Percentiles rank a stretch among this genome's conserved stretches.
phyloP scores from a whole-genome alignment of 2,329 filamentous ascomycete species.

The Penicillium sp. region DNA sequence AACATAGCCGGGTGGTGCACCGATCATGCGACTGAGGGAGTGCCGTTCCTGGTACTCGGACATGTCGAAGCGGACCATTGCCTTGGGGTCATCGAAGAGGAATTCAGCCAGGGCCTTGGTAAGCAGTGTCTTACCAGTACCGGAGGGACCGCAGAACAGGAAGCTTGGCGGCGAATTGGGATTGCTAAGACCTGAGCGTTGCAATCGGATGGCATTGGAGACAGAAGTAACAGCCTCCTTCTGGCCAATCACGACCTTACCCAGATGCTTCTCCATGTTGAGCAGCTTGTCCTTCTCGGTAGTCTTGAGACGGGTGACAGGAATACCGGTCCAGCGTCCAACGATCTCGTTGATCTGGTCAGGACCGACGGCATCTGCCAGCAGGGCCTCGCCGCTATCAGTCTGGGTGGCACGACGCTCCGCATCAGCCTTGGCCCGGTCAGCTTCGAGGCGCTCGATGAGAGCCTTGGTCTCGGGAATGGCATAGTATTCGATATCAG shows the following conservation, averaged over 20 bases:
- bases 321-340: slow-evolving; percentile 95
- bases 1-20: slow-evolving; percentile 93
- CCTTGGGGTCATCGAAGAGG: slow-evolving; percentile 92
- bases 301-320: slow-evolving; percentile 88
- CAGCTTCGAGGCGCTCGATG: slow-evolving; percentile 77
- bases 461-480: slow-evolving; percentile 84
- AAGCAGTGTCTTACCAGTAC: slow-evolving; percentile 95
- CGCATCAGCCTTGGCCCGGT: slow-evolving; percentile 76
- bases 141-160: slow-evolving; percentile 97
- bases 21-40: slow-evolving; percentile 94
- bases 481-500: slow-evolving; percentile 94
- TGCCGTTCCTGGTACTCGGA: slow-evolving; percentile 98
- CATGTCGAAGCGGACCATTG: slow-evolving; percentile 99
- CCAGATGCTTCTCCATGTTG: slow-evolving; percentile 86
- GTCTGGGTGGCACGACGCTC: slow-evolving; percentile 58
- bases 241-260: slow-evolving; percentile 86
- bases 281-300: slow-evolving; percentile 98
- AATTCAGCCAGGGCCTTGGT: slow-evolving; percentile 98
- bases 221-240: slow-evolving; percentile 90
- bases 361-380: slow-evolving; percentile 90
- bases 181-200: slow-evolving; percentile 90
- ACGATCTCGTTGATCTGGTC: slow-evolving; percentile 99
- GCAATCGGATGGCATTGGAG: slow-evolving; percentile 91
- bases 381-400: slow-evolving; percentile 65
- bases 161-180: slow-evolving; percentile 97